A percentile compares a stretch with the other conserved stretches of the same genome.
These are phyloP conservation scores for Talaromyces verruculosus DNA, from an alignment of 2,329 filamentous ascomycete genomes.

Conservation along the genomic window DNA sequence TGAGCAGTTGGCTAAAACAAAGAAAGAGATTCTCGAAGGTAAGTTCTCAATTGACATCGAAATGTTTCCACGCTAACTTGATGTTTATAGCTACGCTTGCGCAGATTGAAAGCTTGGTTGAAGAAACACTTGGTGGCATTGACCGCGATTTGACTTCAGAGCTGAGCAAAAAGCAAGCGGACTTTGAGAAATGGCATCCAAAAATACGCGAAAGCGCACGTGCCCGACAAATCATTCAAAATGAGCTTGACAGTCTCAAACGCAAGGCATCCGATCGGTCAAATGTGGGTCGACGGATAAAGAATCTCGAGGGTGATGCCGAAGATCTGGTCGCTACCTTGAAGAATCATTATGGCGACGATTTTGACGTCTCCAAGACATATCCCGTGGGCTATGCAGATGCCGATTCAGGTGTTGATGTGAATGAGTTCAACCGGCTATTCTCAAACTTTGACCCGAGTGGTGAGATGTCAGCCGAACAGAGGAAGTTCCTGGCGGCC, in stretches of 20 bases:
- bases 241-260: slow-evolving; percentile 69
- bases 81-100: slow-evolving; percentile 43
- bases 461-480: slow-evolving; percentile 42
- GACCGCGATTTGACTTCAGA: slow-evolving; percentile 76
- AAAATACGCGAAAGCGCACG: slow-evolving; percentile 78
- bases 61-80: slow-evolving; percentile 28
- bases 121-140: slow-evolving; percentile 75
- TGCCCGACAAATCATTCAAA: slow-evolving; percentile 73
- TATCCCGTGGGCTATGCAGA: slow-evolving; percentile 52
- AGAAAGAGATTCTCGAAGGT: slow-evolving; percentile 49
- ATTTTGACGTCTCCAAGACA: slow-evolving; percentile 48
- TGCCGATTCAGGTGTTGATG: slow-evolving; percentile 39
- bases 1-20: slow-evolving; percentile 46
- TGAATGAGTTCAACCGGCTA: slow-evolving; percentile 35
- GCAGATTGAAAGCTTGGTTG: slow-evolving; percentile 63
- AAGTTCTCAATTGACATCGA: slow-evolving; percentile 23
- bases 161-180: slow-evolving; percentile 77
- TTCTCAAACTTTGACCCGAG: slow-evolving; percentile 45
- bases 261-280: slow-evolving; percentile 62
- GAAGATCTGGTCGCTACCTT: slow-evolving; percentile 65
- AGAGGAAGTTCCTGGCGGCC: slow-evolving; percentile 46
- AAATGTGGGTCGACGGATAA: slow-evolving; percentile 68
- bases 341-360: slow-evolving; percentile 48
- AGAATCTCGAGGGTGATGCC: slow-evolving; percentile 73
- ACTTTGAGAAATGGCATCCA: slow-evolving; percentile 77